Base-by-base conservation (phyloP, 2,329 filamentous ascomycete species). In the Onygenales sp. region DNA sequence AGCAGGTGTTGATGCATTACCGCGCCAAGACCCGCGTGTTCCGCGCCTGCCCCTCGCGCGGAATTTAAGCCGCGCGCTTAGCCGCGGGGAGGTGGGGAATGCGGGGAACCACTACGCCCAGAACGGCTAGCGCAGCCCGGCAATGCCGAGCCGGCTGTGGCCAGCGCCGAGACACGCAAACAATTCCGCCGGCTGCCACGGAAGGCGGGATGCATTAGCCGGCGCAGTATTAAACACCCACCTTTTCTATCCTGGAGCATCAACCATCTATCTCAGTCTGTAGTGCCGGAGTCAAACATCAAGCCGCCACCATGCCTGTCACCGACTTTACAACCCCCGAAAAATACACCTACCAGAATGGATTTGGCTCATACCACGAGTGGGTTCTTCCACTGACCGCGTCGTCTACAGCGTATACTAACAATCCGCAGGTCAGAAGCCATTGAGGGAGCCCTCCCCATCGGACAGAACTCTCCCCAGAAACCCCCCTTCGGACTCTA, bases 381-480 rank as follows among this genome's bases (percentile, higher is more conserved):
- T 90, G 71, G 61, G 81, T 49, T 40, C 32, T 33, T 9, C 32
- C 51, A 36, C 8, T 34, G 27, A 42, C 36, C 10, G 14, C 27
- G 14, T 14, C n/a, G 42, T 33, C 9, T 31, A 50, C 4, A 51
- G 33, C 44, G 21, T 49, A 13, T 53, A 45, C 56, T 61, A 61
- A 64, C 55, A 34, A 33, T 17, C 14, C 40, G 9, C 62, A 91
- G 87, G 66, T 82, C 86, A 43, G 88, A 93, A 75, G 87, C 88
- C 44, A 74, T 92, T 53, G 76, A 83, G 13, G 86, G 84, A 14
- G 84, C 88, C 4, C 76, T 92, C 4, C 88, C 89, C 7, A 65
- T 88, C 54, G 88, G 80, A 49, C 80, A 84, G 42, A 95, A 94
- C 74, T 88, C 86, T 2, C 89, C 89, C 0, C 88, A 94, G 67